phyloP scores from a whole-genome alignment of 208 protist genomes.

The Crithidia expoeki region DNA sequence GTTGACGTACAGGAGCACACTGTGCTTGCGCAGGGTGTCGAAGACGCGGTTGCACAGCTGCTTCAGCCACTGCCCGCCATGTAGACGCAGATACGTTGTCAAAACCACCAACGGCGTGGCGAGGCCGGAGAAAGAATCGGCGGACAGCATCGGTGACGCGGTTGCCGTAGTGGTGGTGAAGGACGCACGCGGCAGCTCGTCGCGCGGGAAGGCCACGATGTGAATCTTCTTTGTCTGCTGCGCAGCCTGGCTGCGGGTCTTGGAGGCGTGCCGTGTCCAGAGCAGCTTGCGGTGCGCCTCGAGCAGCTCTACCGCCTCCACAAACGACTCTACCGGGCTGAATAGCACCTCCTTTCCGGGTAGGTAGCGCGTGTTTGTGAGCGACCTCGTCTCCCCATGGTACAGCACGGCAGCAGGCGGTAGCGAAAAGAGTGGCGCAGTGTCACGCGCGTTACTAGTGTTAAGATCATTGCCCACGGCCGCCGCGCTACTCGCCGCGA shows the following conservation, averaged over 20 bases:
- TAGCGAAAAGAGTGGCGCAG: neutral
- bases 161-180: neutral
- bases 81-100: constrained; percentile 81
- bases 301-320: constrained; percentile 26
- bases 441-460: neutral
- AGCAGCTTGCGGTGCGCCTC: constrained; percentile 32
- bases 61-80: constrained; percentile 83
- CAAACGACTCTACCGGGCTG: constrained; percentile 21
- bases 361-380: constrained; percentile 10
- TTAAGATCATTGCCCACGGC: neutral
- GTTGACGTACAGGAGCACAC: constrained; percentile 87
- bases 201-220: neutral
- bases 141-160: constrained; percentile 13
- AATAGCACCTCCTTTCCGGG: constrained; percentile 17
- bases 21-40: constrained; percentile 78
- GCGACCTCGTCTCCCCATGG: neutral
- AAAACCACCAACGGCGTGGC: constrained; percentile 71
- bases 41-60: constrained; percentile 75
- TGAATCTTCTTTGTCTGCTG: neutral
- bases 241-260: neutral
- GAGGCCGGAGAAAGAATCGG: constrained; percentile 48
- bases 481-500: neutral
- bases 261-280: constrained; percentile 1
- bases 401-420: neutral
- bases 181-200: neutral